Percentiles rank a stretch among this genome's conserved stretches.
These are phyloP conservation scores for Xerocomellus intermedius DNA, from an alignment of 768 basidiomycete species.

Conservation along the genomic window DNA sequence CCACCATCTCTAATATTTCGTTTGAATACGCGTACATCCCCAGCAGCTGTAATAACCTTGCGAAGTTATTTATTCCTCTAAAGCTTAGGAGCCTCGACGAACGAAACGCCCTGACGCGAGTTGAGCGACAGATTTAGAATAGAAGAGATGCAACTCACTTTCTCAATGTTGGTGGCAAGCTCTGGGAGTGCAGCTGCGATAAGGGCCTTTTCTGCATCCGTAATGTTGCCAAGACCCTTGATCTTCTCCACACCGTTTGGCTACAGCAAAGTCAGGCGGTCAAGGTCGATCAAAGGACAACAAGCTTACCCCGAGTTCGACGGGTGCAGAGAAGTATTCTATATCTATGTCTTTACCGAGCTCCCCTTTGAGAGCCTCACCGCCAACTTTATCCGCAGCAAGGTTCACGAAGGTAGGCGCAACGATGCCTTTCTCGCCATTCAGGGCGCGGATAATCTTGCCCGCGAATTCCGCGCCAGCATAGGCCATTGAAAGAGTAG, in stretches of 20 bases:
- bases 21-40: slow-evolving; percentile 10
- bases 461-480: slow-evolving; percentile 88
- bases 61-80: slow-evolving; percentile 7
- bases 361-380: slow-evolving; percentile 72
- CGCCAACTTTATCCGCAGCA: slow-evolving; percentile 66
- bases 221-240: slow-evolving; percentile 71
- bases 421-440: slow-evolving; percentile 85
- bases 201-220: slow-evolving; percentile 70
- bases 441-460: slow-evolving; percentile 80
- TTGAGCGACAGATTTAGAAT: not conserved
- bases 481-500: slow-evolving; percentile 96
- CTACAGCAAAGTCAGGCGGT: slow-evolving; percentile 38
- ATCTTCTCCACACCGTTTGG: slow-evolving; percentile 81
- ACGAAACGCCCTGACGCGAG: slow-evolving; percentile 23
- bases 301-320: slow-evolving; percentile 78
- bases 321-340: slow-evolving; percentile 85
- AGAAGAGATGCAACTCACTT: slow-evolving; percentile 40
- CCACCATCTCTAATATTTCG: slow-evolving; percentile 1
- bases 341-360: slow-evolving; percentile 71
- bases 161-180: slow-evolving; percentile 68
- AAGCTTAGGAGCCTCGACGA: slow-evolving; percentile 29
- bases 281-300: not conserved
- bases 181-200: slow-evolving; percentile 82
- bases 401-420: slow-evolving; percentile 85
- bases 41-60: not conserved